Evolutionary conservation across 345 rosid genomes (phyloP), one percentile per base, ranked within the genome.

Genomic region (Pelargonium nanum): DNA sequence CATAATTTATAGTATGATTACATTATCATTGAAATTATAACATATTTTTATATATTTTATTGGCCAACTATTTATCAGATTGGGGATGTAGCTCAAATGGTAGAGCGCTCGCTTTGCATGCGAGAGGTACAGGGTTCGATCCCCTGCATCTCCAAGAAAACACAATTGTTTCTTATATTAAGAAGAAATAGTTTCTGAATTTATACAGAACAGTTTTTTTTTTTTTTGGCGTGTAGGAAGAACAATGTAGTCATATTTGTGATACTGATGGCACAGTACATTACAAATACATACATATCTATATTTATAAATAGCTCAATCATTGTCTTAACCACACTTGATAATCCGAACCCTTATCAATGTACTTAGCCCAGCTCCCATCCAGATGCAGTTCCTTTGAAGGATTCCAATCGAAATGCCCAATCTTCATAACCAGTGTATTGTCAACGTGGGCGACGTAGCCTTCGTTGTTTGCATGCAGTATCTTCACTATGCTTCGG

Each of bases 61-160:
- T n/a, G n/a, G n/a, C n/a, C n/a, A n/a, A n/a, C n/a, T n/a, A n/a
- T n/a, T n/a, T n/a, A n/a, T n/a, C n/a, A n/a, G n/a, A n/a, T n/a
- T n/a, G 82, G 81, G 79, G 80, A 73, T 77, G 87, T 75, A 79
- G 84, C 79, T 79, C 82, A 79, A 82, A 79, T 77, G 87, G 84
- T 75, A 82, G 79, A 79, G 82, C 75, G 80, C 75, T 57, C 73
- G 80, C 80, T 76, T 79, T 76, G 83, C 80, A 79, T 76, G 78
- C 75, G 78, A 54, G 78, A 76, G 83, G 77, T 66, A 76, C 75
- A 72, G 78, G 75, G 80, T 76, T 76, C 78, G 80, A 79, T 79
- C 45, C 77, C 77, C 75, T 74, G 80, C 78, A 76, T 76, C 78
- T 74, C 81, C 81, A 79, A n/a, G n/a, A n/a, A n/a, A n/a, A n/a